Percentiles rank a stretch among this genome's conserved stretches.
phyloP scores from a whole-genome alignment of 169 alveolate species.

The Cryptosporidium ryanae region DNA sequence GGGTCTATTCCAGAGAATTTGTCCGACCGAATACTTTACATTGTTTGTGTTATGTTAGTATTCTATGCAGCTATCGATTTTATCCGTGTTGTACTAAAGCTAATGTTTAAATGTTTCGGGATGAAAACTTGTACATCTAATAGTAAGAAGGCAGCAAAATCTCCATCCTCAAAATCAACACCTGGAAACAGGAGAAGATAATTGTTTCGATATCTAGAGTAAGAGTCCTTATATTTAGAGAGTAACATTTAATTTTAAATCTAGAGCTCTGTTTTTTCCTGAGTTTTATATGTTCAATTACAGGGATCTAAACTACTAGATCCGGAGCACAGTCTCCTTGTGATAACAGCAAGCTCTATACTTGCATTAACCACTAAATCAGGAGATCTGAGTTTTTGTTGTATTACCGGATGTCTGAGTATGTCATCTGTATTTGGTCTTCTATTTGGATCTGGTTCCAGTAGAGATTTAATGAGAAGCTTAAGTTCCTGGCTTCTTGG shows the following conservation, averaged over 20 bases:
- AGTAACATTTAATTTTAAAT: not conserved
- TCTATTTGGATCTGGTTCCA: conserved; percentile 44
- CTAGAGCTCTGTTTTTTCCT: conserved; percentile 3
- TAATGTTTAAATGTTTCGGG: conserved; percentile 16
- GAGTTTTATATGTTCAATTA: not conserved
- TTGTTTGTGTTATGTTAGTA: conserved; percentile 28
- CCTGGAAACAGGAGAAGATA: conserved; percentile 64
- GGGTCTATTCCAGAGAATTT: conserved; percentile 39
- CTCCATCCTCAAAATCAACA: conserved; percentile 62
- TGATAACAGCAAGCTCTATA: conserved; percentile 48
- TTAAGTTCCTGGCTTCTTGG: conserved; percentile 32
- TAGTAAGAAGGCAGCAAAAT: conserved; percentile 8
- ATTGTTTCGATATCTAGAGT: conserved; percentile 1
- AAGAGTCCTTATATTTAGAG: not conserved
- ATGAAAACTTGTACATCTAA: not conserved
- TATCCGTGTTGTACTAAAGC: conserved; percentile 3
- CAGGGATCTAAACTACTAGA: not conserved
- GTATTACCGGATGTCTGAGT: conserved; percentile 59
- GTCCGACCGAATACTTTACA: conserved; percentile 42
- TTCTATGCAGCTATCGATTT: conserved; percentile 15
- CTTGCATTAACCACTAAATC: conserved; percentile 35
- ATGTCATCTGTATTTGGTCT: conserved; percentile 72
- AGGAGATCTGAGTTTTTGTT: conserved; percentile 48
- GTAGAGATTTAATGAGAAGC: conserved; percentile 36
- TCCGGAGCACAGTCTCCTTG: not conserved